A percentile compares a stretch with the other conserved stretches of the same genome.
Conservation (phyloP, 2,329 filamentous ascomycete genomes). For the Fusarium staphyleae region DNA sequence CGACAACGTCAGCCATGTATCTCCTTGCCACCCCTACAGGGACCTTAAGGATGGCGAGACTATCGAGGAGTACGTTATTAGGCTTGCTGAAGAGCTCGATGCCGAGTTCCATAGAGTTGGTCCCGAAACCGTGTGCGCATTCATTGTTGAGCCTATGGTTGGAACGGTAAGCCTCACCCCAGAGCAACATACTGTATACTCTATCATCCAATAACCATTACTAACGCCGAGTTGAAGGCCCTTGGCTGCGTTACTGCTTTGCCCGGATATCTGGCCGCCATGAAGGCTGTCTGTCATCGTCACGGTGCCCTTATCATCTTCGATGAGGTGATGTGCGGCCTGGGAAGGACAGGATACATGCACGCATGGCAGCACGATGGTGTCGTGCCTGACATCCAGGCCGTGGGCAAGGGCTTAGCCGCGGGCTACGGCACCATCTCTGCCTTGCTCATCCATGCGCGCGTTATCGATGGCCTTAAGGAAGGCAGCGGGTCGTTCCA, state of each 20-base stretch:
- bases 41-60: constrained; percentile 37
- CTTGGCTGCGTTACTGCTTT: constrained; percentile 71
- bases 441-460: not conserved
- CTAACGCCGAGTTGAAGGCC: constrained; percentile 1
- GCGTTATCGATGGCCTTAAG: not conserved
- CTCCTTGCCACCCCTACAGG: constrained; percentile 28
- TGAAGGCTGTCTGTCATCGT: constrained; percentile 71
- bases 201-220: not conserved
- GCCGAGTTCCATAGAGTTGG: constrained; percentile 10
- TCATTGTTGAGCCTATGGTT: constrained; percentile 18
- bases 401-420: constrained; percentile 26
- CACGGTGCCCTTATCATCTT: constrained; percentile 76
- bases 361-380: constrained; percentile 35
- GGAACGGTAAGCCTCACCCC: constrained; percentile 7
- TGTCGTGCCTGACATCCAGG: constrained; percentile 30
- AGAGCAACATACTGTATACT: not conserved
- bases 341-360: constrained; percentile 32
- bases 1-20: constrained; percentile 35
- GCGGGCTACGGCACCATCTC: constrained; percentile 29
- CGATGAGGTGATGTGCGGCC: constrained; percentile 49
- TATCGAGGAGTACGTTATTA: constrained; percentile 35
- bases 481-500: not conserved
- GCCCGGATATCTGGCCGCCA: constrained; percentile 71
- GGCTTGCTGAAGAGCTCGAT: constrained; percentile 14
- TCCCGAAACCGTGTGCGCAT: constrained; percentile 14